phyloP scores from a whole-genome alignment of 345 rosid species.

The Noccaea caerulescens region DNA sequence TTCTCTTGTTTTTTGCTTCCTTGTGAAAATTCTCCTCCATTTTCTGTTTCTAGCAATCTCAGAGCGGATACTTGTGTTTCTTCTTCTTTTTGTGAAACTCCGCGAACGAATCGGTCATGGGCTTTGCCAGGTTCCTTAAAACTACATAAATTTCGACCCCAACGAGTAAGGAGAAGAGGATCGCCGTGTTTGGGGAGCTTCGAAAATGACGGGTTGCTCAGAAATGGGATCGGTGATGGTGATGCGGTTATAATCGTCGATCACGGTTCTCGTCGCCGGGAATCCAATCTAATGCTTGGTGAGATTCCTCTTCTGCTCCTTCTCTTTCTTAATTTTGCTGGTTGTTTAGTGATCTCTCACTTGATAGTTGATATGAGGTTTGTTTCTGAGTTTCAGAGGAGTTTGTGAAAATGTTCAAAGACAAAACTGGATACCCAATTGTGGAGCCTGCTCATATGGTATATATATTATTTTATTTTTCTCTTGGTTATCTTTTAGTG shows the following conservation, averaged over 20 bases:
- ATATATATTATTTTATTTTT: neutral
- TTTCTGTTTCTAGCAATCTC: neutral
- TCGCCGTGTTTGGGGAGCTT: conserved; percentile 40
- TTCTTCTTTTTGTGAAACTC: conserved; percentile 20
- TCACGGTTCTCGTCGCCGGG: conserved; percentile 89
- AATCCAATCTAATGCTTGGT: conserved; percentile 91
- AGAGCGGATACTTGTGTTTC: conserved; percentile 29
- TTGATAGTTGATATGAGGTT: neutral
- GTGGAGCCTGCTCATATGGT: conserved; percentile 99
- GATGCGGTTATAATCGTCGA: conserved; percentile 90
- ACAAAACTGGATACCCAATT: conserved; percentile 67
- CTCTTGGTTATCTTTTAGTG: conserved; percentile 7
- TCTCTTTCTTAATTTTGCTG: neutral
- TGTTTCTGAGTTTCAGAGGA: conserved; percentile 62
- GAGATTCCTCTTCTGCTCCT: conserved; percentile 19
- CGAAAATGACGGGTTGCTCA: conserved; percentile 41
- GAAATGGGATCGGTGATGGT: conserved; percentile 49
- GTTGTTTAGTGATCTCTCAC: neutral
- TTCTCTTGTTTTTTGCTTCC: neutral
- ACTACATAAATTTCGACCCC: conserved; percentile 26
- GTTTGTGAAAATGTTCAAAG: conserved; percentile 82
- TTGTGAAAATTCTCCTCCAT: too few relatives aligned
- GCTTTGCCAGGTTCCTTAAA: conserved; percentile 37
- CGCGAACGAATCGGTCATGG: conserved; percentile 33
- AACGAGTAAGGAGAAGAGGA: conserved; percentile 23